These are phyloP conservation scores for Elsinoe batatas DNA, from an alignment of 2,329 filamentous ascomycete genomes.

Conservation along the genomic window DNA sequence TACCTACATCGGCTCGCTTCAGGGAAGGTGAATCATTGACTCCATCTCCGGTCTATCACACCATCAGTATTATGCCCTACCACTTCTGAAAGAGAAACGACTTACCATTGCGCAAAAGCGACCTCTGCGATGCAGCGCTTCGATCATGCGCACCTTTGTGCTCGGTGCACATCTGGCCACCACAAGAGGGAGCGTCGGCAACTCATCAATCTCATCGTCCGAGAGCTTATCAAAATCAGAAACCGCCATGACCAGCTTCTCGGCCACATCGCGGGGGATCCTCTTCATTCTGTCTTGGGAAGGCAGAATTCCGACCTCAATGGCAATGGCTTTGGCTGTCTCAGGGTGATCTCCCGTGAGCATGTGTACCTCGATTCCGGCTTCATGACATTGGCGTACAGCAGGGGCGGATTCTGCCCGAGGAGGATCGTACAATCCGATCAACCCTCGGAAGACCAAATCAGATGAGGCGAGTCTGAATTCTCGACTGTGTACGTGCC, in stretches of 20 bases:
- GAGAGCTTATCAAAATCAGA: constrained; percentile 50
- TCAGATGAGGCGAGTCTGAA: constrained; percentile 29
- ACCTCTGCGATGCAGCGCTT: constrained; percentile 67
- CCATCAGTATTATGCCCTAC: constrained; percentile 23
- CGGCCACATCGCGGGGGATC: constrained; percentile 51
- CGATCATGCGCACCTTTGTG: constrained; percentile 86
- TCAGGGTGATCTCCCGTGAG: constrained; percentile 73
- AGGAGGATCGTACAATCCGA: constrained; percentile 78
- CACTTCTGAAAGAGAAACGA: too few relatives aligned
- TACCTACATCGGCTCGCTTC: constrained; percentile 72
- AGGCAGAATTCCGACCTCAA: constrained; percentile 69
- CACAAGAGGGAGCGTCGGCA: constrained; percentile 70
- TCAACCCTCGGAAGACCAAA: constrained; percentile 68
- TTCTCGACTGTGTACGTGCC: constrained; percentile 44
- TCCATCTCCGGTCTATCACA: constrained; percentile 85
- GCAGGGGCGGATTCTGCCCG: constrained; percentile 67
- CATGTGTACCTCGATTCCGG: constrained; percentile 75
- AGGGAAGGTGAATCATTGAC: constrained; percentile 80
- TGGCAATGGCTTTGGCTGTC: constrained; percentile 68
- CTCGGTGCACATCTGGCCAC: constrained; percentile 76
- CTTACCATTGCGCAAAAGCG: constrained; percentile 41
- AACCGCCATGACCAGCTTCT: constrained; percentile 62
- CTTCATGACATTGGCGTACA: constrained; percentile 59
- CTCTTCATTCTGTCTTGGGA: constrained; percentile 41
- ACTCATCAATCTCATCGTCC: constrained; percentile 62